phyloP scores from a whole-genome alignment of 257 asterid species.

The Mentha longifolia region DNA sequence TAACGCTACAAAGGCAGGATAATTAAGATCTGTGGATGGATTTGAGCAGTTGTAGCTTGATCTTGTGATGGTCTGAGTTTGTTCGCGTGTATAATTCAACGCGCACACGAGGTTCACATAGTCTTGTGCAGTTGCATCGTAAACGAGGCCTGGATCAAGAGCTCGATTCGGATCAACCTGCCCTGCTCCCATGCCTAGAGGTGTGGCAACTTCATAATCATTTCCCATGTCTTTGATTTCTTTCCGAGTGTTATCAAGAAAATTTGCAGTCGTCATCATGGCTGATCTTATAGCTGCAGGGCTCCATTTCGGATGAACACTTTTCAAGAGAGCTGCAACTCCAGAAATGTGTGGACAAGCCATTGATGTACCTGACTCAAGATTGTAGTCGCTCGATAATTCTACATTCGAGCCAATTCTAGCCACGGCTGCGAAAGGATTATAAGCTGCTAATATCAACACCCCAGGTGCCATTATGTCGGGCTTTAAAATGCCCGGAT shows the following conservation, averaged over 20 bases:
- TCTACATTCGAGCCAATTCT: conserved; percentile 31
- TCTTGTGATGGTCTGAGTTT: conserved; percentile 42
- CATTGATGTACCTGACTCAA: conserved; percentile 61
- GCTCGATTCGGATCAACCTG: conserved; percentile 60
- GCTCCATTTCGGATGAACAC: conserved; percentile 57
- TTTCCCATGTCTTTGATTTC: conserved; percentile 40
- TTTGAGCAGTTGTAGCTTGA: conserved; percentile 48
- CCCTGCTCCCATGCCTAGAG: conserved; percentile 59
- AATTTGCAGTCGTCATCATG: conserved; percentile 55
- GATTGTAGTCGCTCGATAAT: conserved; percentile 41
- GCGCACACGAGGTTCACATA: conserved; percentile 54
- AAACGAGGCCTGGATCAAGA: conserved; percentile 60
- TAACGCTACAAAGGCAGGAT: conserved; percentile 52
- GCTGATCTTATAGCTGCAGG: conserved; percentile 59
- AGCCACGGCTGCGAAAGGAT: conserved; percentile 29
- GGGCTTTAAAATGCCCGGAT: conserved; percentile 51
- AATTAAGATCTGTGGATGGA: conserved; percentile 50
- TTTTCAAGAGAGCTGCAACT: conserved; percentile 52
- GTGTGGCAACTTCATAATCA: conserved; percentile 36
- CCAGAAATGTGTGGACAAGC: conserved; percentile 61
- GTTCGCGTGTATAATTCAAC: conserved; percentile 46
- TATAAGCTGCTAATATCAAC: conserved; percentile 46
- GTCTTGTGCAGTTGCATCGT: conserved; percentile 51
- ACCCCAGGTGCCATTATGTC: conserved; percentile 65
- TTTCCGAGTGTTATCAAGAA: conserved; percentile 40